phyloP scores from a whole-genome alignment of 192 early-diverging fungal species.

The Hyaloraphidium curvatum region DNA sequence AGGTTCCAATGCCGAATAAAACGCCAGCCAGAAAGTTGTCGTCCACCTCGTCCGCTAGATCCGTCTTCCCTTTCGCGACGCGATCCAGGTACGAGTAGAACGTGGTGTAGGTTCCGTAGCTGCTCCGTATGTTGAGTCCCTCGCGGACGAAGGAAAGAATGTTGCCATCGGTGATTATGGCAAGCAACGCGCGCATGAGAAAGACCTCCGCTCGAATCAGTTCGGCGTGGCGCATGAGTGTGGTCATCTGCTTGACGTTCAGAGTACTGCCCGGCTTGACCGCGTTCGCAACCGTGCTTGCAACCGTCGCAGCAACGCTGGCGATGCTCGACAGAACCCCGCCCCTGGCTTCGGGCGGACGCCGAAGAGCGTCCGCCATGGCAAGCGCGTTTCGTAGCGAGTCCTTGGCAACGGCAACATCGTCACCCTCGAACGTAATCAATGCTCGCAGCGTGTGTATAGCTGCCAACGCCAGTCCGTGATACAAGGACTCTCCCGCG shows the following conservation, averaged over 20 bases:
- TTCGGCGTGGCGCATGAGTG: constrained; percentile 32
- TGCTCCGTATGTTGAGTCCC: constrained; percentile 48
- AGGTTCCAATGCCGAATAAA: constrained; percentile 51
- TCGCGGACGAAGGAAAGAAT: constrained; percentile 55
- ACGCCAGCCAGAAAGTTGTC: constrained; percentile 67
- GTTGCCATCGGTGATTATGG: constrained; percentile 53
- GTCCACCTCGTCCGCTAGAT: constrained; percentile 33
- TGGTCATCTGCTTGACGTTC: constrained; percentile 8
- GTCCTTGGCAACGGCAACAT: constrained; percentile 43
- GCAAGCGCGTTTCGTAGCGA: constrained; percentile 40
- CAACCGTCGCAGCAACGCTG: background rate
- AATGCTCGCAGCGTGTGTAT: constrained; percentile 44
- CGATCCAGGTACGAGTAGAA: constrained; percentile 14
- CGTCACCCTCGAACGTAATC: constrained; percentile 55
- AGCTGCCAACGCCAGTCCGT: constrained; percentile 49
- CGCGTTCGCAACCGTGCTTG: background rate
- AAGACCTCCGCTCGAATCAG: constrained; percentile 61
- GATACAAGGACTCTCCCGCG: constrained; percentile 44
- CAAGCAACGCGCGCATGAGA: constrained; percentile 51
- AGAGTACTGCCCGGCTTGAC: background rate
- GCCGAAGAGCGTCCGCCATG: constrained; percentile 31
- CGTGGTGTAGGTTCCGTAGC: constrained; percentile 40
- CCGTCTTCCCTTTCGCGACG: background rate
- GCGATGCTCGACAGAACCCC: background rate
- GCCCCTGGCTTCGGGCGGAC: constrained; percentile 2